phyloP scores from a whole-genome alignment of 2,329 filamentous ascomycete genomes.

The Pestalotiopsis fici region DNA sequence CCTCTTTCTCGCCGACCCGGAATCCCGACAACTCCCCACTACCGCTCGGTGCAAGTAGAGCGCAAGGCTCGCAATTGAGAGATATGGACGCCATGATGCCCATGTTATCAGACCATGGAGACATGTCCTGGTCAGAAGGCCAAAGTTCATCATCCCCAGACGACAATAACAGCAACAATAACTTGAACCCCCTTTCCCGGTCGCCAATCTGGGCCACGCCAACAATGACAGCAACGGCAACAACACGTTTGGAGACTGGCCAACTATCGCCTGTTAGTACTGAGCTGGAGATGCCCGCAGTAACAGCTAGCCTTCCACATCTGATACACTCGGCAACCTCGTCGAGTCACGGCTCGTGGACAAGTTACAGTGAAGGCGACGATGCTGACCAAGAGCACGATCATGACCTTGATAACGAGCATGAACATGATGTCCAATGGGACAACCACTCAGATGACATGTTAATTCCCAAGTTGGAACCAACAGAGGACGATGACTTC shows the following conservation, averaged over 20 bases:
- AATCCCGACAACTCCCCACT: background rate
- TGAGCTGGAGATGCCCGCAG: constrained; percentile 41
- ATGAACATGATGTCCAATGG: constrained; percentile 43
- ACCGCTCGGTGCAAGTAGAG: background rate
- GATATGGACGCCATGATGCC: constrained; percentile 49
- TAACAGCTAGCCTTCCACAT: constrained; percentile 38
- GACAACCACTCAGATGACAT: constrained; percentile 47
- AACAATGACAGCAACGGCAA: background rate
- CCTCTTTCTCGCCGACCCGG: background rate
- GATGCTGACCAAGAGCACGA: constrained; percentile 25
- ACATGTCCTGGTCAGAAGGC: constrained; percentile 46
- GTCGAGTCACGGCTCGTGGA: constrained; percentile 47
- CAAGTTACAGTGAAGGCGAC: constrained; percentile 35
- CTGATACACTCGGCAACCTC: constrained; percentile 48
- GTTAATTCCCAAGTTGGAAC: constrained; percentile 57
- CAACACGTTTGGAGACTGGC: constrained; percentile 38
- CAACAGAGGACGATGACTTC: constrained; percentile 55
- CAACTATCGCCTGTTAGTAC: constrained; percentile 57
- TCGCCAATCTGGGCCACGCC: constrained; percentile 37
- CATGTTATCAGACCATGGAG: constrained; percentile 41
- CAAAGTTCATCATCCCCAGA: constrained; percentile 44
- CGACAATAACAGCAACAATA: constrained; percentile 35
- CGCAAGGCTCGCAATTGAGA: constrained; percentile 35
- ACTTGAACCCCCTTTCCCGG: constrained; percentile 32
- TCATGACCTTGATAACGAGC: background rate